These are phyloP conservation scores for Acer campestre DNA, from an alignment of 345 rosid genomes.

Conservation along the genomic window DNA sequence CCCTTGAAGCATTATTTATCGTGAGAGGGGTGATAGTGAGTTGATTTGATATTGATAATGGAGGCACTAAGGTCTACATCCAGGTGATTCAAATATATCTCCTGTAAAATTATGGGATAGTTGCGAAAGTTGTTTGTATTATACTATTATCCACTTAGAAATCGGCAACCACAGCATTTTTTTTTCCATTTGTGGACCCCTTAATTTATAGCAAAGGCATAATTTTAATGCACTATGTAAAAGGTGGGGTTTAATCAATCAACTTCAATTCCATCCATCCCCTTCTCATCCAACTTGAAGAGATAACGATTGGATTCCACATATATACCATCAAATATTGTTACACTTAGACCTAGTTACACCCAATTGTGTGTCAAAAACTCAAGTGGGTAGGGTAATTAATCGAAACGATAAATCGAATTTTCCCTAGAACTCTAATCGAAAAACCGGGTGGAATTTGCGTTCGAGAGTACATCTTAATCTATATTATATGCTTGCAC, in stretches of 20 bases:
- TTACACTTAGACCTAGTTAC: too few relatives aligned
- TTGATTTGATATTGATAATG: conserved; percentile 30
- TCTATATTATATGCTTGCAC: too few relatives aligned
- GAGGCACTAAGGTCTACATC: conserved; percentile 54
- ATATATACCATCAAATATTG: too few relatives aligned
- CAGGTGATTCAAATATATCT: conserved; percentile 60
- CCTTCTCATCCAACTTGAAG: conserved; percentile 14
- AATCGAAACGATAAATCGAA: too few relatives aligned
- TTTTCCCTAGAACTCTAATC: too few relatives aligned
- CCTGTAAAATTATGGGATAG: neutral
- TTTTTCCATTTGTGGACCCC: conserved; percentile 15
- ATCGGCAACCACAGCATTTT: conserved; percentile 22
- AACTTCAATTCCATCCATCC: conserved; percentile 25
- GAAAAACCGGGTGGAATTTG: too few relatives aligned
- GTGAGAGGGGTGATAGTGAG: neutral
- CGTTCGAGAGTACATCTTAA: too few relatives aligned
- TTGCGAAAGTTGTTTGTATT: conserved; percentile 19
- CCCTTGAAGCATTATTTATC: too few relatives aligned
- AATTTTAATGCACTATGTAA: conserved; percentile 26
- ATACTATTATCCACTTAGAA: conserved; percentile 38
- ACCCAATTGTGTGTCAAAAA: too few relatives aligned
- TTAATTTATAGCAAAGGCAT: neutral
- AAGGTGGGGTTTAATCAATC: conserved; percentile 50
- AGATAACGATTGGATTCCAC: conserved; percentile 1
- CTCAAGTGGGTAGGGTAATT: too few relatives aligned